These are phyloP conservation scores for Torulaspora quercuum DNA, from an alignment of 805 yeast genomes.

Conservation along the genomic window DNA sequence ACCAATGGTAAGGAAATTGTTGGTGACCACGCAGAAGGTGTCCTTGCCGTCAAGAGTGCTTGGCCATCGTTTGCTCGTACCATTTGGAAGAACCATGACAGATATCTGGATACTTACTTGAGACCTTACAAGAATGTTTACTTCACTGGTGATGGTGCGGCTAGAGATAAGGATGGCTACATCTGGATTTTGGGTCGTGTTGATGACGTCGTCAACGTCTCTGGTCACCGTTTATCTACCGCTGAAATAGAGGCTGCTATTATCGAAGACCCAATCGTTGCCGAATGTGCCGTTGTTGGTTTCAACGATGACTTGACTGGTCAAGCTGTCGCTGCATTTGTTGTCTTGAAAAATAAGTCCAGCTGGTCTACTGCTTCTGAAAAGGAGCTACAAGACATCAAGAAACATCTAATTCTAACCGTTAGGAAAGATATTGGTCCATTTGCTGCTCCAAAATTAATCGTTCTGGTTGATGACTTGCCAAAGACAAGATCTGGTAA, in stretches of 20 bases:
- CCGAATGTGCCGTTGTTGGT: conserved; percentile 83
- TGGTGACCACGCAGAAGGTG: conserved; percentile 77
- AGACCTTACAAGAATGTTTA: conserved; percentile 78
- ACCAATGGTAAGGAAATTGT: conserved; percentile 64
- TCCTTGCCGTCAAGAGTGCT: conserved; percentile 61
- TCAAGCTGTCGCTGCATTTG: conserved; percentile 81
- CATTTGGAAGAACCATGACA: conserved; percentile 70
- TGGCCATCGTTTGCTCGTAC: conserved; percentile 90
- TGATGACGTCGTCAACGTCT: conserved; percentile 83
- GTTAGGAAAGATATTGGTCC: conserved; percentile 82
- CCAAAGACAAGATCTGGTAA: conserved; percentile 87
- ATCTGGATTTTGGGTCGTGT: conserved; percentile 85
- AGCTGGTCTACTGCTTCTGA: conserved; percentile 31
- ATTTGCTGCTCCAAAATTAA: conserved; percentile 78
- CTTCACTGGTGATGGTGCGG: conserved; percentile 90
- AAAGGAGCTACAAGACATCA: conserved; percentile 51
- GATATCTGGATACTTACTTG: conserved; percentile 77
- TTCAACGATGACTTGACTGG: conserved; percentile 81
- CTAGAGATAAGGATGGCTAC: conserved; percentile 78
- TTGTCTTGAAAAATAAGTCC: conserved; percentile 58
- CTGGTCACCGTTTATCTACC: conserved; percentile 84
- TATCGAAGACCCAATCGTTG: conserved; percentile 64
- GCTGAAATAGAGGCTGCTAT: conserved; percentile 85
- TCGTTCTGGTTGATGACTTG: conserved; percentile 68
- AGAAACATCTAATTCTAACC: conserved; percentile 61